Evolutionary conservation across 441 rosid genomes (phyloP).

Genomic region (Brassica balearica): DNA sequence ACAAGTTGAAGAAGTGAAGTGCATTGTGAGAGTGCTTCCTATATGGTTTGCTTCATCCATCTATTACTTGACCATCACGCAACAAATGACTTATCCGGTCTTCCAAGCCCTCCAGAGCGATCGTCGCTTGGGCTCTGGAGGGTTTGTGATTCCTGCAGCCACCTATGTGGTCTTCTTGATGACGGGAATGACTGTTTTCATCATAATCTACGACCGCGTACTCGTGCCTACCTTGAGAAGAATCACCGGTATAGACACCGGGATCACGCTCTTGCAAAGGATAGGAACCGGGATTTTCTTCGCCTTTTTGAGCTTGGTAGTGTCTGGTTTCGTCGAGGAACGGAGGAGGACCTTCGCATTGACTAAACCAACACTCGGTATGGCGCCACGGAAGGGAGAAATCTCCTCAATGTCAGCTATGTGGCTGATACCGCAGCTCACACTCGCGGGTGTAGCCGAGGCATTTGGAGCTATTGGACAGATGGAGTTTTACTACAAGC

Average conservation of each 20-base stretch:
- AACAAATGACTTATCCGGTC: conserved; percentile 66
- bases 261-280: conserved; percentile 78
- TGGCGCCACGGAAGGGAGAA: conserved; percentile 67
- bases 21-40: conserved; percentile 71
- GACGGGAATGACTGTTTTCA: conserved; percentile 64
- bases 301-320: conserved; percentile 55
- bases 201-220: conserved; percentile 68
- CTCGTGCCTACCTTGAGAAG: conserved; percentile 61
- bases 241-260: conserved; percentile 66
- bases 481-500: conserved; percentile 81
- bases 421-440: conserved; percentile 75
- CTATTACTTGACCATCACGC: conserved; percentile 56
- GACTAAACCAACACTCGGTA: conserved; percentile 65
- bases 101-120: conserved; percentile 82
- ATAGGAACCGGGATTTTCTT: conserved; percentile 65
- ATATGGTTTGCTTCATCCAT: conserved; percentile 60
- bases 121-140: conserved; percentile 56
- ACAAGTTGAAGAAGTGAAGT: conserved; percentile 88
- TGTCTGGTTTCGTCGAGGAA: conserved; percentile 63
- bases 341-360: conserved; percentile 59
- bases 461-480: conserved; percentile 65
- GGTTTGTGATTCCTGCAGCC: conserved; percentile 72
- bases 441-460: conserved; percentile 66
- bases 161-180: conserved; percentile 76
- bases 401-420: conserved; percentile 78